Evolutionary conservation across 768 basidiomycete genomes (phyloP).

Genomic region (Mycena vulgaris): DNA sequence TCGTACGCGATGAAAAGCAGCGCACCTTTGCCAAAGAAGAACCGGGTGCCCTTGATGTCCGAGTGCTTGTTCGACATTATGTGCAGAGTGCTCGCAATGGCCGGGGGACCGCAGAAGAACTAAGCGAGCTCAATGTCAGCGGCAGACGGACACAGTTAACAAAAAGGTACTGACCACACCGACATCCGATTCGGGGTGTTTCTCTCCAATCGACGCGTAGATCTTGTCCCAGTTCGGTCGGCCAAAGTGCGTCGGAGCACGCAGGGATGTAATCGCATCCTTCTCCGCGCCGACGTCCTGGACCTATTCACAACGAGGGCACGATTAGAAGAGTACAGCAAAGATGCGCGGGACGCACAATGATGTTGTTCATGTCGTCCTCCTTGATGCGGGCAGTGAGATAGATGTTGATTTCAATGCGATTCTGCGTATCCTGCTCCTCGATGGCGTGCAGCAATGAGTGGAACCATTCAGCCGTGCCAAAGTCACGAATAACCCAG

Average conservation of each 20-base stretch:
- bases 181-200: conserved; percentile 91
- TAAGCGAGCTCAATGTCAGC: not conserved
- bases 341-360: conserved; percentile 60
- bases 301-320: conserved; percentile 55
- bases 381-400: conserved; percentile 94
- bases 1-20: conserved; percentile 11
- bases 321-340: not conserved
- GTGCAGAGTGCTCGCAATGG: conserved; percentile 70
- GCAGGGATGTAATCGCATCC: conserved; percentile 91
- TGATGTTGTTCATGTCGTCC: conserved; percentile 95
- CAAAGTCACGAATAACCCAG: conserved; percentile 97
- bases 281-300: conserved; percentile 95
- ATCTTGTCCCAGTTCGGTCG: conserved; percentile 90
- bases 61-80: conserved; percentile 76
- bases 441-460: conserved; percentile 94
- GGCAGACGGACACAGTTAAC: not conserved
- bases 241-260: conserved; percentile 95
- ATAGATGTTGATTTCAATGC: conserved; percentile 96
- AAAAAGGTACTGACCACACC: conserved; percentile 75
- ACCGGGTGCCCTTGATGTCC: conserved; percentile 66
- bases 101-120: conserved; percentile 78
- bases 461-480: conserved; percentile 95
- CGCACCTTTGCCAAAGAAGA: conserved; percentile 79
- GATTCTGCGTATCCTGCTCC: conserved; percentile 88
- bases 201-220: conserved; percentile 81